phyloP scores from a whole-genome alignment of 176 grass and related monocot genomes.

The Leersia perrieri region DNA sequence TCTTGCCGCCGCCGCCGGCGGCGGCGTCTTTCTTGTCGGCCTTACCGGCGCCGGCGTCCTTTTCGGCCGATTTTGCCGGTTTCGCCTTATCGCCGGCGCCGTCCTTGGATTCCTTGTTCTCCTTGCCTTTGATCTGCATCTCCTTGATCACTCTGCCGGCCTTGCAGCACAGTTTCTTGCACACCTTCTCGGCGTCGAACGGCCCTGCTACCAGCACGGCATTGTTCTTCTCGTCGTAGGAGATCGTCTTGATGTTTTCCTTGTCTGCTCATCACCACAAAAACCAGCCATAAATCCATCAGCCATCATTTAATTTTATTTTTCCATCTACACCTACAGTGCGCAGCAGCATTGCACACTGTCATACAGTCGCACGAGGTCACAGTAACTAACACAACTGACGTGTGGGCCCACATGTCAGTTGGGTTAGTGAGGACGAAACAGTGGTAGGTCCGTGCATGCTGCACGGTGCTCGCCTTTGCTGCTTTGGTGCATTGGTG shows the following conservation, averaged over 20 bases:
- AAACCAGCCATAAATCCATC: background rate
- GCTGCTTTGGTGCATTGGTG: slow-evolving; percentile 7
- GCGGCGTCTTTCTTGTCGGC: background rate
- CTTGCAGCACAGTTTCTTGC: slow-evolving; percentile 50
- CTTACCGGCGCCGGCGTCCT: slow-evolving; percentile 16
- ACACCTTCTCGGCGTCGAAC: slow-evolving; percentile 64
- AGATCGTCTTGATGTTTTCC: slow-evolving; percentile 60
- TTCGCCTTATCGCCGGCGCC: slow-evolving; percentile 23
- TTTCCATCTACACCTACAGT: too few species aligned
- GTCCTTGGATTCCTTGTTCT: slow-evolving; percentile 29
- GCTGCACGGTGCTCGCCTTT: too few species aligned
- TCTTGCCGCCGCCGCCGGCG: slow-evolving; percentile 22
- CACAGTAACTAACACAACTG: background rate
- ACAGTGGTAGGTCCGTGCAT: background rate
- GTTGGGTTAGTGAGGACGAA: background rate
- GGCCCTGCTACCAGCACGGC: slow-evolving; percentile 64
- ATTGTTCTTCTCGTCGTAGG: slow-evolving; percentile 78
- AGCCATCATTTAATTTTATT: background rate
- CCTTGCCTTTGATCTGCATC: slow-evolving; percentile 58
- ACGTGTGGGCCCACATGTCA: slow-evolving; percentile 26
- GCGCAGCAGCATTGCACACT: background rate
- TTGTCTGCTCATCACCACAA: slow-evolving; percentile 50
- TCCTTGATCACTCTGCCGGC: slow-evolving; percentile 71
- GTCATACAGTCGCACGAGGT: too few species aligned
- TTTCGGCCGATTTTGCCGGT: slow-evolving; percentile 14